Conservation (phyloP, 164 flowering plant species). For the Kingdonia uniflora region DNA sequence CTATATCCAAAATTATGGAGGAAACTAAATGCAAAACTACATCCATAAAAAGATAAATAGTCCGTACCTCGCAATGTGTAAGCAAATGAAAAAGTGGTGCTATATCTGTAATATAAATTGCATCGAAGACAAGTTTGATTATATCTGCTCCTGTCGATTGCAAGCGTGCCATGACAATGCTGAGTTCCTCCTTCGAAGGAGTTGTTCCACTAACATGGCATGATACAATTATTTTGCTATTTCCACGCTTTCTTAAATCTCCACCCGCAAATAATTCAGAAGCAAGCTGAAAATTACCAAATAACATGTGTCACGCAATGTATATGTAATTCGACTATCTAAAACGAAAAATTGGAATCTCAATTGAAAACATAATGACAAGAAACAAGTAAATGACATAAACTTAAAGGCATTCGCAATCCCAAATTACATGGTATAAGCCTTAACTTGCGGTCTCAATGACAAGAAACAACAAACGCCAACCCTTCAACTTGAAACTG, state of each 20-base stretch:
- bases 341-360: too few relatives aligned
- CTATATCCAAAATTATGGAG: too few relatives aligned
- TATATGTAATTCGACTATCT: too few relatives aligned
- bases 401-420: too few relatives aligned
- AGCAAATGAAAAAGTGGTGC: slow-evolving; percentile 32
- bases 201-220: slow-evolving; percentile 16
- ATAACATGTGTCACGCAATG: neutral
- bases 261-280: slow-evolving; percentile 13
- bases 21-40: too few relatives aligned
- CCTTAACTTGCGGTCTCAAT: too few relatives aligned
- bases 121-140: slow-evolving; percentile 31
- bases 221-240: slow-evolving; percentile 30
- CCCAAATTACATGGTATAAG: too few relatives aligned
- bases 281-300: slow-evolving; percentile 12
- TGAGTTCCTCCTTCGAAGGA: slow-evolving; percentile 32
- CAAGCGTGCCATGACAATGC: slow-evolving; percentile 26
- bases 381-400: too few relatives aligned
- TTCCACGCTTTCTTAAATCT: slow-evolving; percentile 5
- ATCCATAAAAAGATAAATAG: neutral
- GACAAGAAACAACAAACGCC: too few relatives aligned
- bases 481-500: too few relatives aligned
- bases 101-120: slow-evolving; percentile 37
- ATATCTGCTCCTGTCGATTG: slow-evolving; percentile 53
- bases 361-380: too few relatives aligned
- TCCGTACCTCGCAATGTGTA: slow-evolving; percentile 35